Evolutionary conservation across 192 early-diverging fungal species (phyloP).

Genomic region (Podila minutissima): DNA sequence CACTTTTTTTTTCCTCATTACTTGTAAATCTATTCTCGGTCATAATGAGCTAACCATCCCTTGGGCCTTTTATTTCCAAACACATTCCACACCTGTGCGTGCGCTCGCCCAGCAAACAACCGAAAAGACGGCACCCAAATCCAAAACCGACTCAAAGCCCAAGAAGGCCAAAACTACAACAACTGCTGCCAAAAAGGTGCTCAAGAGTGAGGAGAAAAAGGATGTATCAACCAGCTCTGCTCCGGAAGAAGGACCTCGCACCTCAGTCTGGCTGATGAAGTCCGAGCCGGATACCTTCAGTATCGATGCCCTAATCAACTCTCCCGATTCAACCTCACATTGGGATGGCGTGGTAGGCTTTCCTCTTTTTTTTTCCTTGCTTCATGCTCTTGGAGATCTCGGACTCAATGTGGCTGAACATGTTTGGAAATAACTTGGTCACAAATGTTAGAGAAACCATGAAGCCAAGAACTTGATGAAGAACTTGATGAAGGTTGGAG

Average conservation of each 20-base stretch:
- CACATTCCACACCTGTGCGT: no score
- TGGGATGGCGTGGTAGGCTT: conserved; percentile 83
- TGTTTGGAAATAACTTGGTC: background rate
- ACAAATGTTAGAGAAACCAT: conserved; percentile 67
- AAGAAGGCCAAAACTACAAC: background rate
- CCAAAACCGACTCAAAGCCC: background rate
- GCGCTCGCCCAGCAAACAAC: no score
- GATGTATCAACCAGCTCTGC: background rate
- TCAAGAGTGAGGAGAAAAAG: background rate
- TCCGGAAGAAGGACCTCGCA: background rate
- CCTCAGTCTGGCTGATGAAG: conserved; percentile 83
- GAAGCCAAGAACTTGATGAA: conserved; percentile 87
- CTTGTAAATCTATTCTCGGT: no score
- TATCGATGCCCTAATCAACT: conserved; percentile 72
- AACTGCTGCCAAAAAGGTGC: background rate
- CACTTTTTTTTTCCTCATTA: no score
- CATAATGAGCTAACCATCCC: no score
- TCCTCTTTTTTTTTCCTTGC: background rate
- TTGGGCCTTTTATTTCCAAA: no score
- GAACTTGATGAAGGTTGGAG: conserved; percentile 77
- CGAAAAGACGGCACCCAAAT: no score
- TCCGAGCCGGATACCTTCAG: conserved; percentile 75
- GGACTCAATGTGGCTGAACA: background rate
- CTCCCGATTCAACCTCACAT: conserved; percentile 52
- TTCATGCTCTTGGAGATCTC: background rate